These are phyloP conservation scores for Sisymbrium altissimum DNA, from an alignment of 345 rosid species.

Conservation along the genomic window DNA sequence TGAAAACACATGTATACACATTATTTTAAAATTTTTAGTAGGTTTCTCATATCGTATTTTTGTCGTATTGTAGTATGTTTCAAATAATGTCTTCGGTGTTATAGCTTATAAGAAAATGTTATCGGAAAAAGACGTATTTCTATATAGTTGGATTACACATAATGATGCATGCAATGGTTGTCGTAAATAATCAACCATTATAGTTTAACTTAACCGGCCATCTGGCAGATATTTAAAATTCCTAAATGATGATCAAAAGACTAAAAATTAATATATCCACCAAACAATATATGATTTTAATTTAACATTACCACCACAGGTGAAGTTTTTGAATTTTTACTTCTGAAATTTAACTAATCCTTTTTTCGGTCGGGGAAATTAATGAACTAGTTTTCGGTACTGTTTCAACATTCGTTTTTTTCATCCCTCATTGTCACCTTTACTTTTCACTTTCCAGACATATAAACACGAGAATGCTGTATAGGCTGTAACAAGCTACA, in stretches of 20 bases:
- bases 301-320: too few species aligned
- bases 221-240: background rate
- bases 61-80: background rate
- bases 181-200: background rate
- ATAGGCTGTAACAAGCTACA: background rate
- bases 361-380: too few species aligned
- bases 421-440: background rate
- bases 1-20: background rate
- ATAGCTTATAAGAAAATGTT: background rate
- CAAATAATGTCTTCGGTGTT: background rate
- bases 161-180: too few species aligned
- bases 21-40: too few species aligned
- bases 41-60: background rate
- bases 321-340: too few species aligned
- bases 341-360: too few species aligned
- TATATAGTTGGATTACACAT: background rate
- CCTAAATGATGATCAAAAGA: background rate
- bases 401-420: background rate
- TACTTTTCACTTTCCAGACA: background rate
- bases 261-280: background rate
- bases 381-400: background rate
- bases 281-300: too few species aligned
- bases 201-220: background rate
- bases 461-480: background rate
- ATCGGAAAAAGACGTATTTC: background rate